These are phyloP conservation scores for Coleophoma cylindrospora DNA, from an alignment of 2,329 filamentous ascomycete genomes.

Conservation along the genomic window DNA sequence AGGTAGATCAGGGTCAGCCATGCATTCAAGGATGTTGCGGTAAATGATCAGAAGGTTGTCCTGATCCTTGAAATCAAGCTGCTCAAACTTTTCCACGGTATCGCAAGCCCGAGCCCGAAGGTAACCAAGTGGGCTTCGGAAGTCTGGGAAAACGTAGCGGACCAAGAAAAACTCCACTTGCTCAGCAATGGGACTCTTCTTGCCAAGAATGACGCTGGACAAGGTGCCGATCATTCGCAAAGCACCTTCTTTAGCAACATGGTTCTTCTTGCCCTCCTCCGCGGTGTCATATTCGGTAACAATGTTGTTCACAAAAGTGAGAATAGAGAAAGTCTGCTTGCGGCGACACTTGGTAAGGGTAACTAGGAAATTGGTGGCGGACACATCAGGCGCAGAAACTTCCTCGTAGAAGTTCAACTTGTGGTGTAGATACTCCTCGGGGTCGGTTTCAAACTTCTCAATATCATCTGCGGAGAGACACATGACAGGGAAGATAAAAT, in stretches of 20 bases:
- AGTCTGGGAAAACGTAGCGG: constrained; percentile 96
- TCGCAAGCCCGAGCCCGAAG: constrained; percentile 93
- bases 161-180: constrained; percentile 99
- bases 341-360: constrained; percentile 90
- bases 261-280: constrained; percentile 84
- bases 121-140: constrained; percentile 87
- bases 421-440: constrained; percentile 92
- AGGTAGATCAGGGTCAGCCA: constrained; percentile 90
- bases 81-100: constrained; percentile 96
- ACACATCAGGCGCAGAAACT: constrained; percentile 88
- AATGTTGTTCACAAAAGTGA: constrained; percentile 91
- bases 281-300: constrained; percentile 89
- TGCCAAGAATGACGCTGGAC: constrained; percentile 88
- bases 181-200: constrained; percentile 96
- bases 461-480: constrained; percentile 90
- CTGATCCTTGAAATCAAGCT: constrained; percentile 92
- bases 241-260: constrained; percentile 93
- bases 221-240: constrained; percentile 95
- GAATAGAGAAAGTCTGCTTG: constrained; percentile 92
- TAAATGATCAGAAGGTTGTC: constrained; percentile 97
- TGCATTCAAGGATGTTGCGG: constrained; percentile 91
- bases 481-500: constrained; percentile 92
- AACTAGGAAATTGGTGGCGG: constrained; percentile 93
- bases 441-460: constrained; percentile 89
- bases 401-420: constrained; percentile 99